A percentile compares a stretch with the other conserved stretches of the same genome.
These are phyloP conservation scores for Colletotrichum abscissum DNA, from an alignment of 2,329 filamentous ascomycete species.

Conservation along the genomic window DNA sequence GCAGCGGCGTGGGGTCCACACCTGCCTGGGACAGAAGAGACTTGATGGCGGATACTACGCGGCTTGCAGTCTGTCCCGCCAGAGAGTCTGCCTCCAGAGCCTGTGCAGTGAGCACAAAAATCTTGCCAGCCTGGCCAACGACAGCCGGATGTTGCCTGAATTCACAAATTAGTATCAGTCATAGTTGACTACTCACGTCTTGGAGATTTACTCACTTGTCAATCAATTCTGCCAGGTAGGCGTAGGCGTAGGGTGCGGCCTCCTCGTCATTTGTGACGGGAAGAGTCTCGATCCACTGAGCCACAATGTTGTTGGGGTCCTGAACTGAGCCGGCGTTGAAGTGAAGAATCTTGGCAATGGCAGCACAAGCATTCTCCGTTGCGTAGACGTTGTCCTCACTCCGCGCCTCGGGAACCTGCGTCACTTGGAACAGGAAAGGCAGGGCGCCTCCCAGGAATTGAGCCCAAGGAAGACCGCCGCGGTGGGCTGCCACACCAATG, in stretches of 20 bases:
- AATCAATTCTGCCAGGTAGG: constrained; percentile 90
- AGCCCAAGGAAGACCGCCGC: constrained; percentile 87
- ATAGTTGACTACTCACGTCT: not conserved
- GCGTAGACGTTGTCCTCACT: constrained; percentile 96
- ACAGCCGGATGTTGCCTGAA: constrained; percentile 86
- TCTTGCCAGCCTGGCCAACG: constrained; percentile 79
- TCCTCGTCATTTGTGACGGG: constrained; percentile 97
- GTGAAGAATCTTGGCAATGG: constrained; percentile 96
- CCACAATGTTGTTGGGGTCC: constrained; percentile 80
- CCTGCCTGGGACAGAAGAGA: constrained; percentile 78
- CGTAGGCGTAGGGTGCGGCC: constrained; percentile 95
- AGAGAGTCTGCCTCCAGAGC: constrained; percentile 92
- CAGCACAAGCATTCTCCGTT: constrained; percentile 96
- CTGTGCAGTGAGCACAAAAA: constrained; percentile 87
- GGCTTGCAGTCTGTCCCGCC: constrained; percentile 82
- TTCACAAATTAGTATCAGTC: constrained; percentile 41
- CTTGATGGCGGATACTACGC: constrained; percentile 83
- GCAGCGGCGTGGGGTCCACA: constrained; percentile 79
- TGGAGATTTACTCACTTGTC: constrained; percentile 87
- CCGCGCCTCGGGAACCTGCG: constrained; percentile 82
- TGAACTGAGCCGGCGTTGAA: constrained; percentile 83
- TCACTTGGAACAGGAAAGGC: constrained; percentile 86
- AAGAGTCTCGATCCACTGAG: constrained; percentile 91
- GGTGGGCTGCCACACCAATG: constrained; percentile 93
- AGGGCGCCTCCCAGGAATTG: constrained; percentile 86